These are phyloP conservation scores for Phytophthora foliorum DNA, from an alignment of 352 stramenopile genomes.

Conservation along the genomic window DNA sequence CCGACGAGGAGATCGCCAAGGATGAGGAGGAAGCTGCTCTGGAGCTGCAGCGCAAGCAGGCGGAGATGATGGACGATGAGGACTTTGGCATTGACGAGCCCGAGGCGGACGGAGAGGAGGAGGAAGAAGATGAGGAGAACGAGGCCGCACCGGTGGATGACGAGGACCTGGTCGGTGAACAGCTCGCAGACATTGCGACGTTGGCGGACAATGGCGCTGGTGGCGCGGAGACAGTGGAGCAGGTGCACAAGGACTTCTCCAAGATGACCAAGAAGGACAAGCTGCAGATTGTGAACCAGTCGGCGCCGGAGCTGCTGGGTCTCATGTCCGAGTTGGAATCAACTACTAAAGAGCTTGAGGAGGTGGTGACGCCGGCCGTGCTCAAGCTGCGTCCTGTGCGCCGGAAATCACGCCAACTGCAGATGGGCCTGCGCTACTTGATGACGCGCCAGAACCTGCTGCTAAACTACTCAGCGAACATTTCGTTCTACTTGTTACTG, in stretches of 20 bases:
- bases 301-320: conserved; percentile 79
- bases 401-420: conserved; percentile 61
- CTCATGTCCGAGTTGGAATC: conserved; percentile 74
- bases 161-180: conserved; percentile 72
- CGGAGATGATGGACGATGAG: conserved; percentile 87
- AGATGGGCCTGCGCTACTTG: conserved; percentile 80
- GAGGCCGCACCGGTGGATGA: conserved; percentile 56
- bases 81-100: conserved; percentile 83
- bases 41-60: conserved; percentile 88
- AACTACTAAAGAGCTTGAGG: conserved; percentile 71
- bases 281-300: conserved; percentile 89
- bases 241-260: conserved; percentile 85
- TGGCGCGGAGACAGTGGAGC: conserved; percentile 62
- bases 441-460: conserved; percentile 85
- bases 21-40: conserved; percentile 88
- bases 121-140: conserved; percentile 47
- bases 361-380: conserved; percentile 74
- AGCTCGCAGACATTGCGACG: conserved; percentile 81
- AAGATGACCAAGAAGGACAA: conserved; percentile 91
- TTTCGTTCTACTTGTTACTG: conserved; percentile 88
- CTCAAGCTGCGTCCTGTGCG: conserved; percentile 77
- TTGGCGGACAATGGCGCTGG: conserved; percentile 66
- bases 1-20: conserved; percentile 80
- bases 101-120: conserved; percentile 49
- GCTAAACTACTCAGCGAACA: conserved; percentile 89